Evolutionary conservation across 2,329 filamentous ascomycete species (phyloP), one percentile per base, ranked within the genome.

Genomic region (Sporothrix dimorphospora): DNA sequence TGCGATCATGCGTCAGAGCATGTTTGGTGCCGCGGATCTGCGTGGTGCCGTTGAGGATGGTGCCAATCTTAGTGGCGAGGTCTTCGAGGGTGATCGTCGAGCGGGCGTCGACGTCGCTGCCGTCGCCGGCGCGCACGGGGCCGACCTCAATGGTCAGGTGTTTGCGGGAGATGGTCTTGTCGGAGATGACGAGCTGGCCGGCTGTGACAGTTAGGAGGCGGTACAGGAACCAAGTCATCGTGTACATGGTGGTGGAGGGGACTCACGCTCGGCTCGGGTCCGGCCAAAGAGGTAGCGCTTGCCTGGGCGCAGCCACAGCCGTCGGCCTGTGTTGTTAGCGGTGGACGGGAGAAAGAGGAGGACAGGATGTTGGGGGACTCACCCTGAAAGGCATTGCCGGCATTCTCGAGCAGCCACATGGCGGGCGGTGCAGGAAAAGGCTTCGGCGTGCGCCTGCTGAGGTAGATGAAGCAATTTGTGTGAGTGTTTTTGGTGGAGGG

Each of bases 271-370:
- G 72, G 87, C 86, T 73, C 87, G 87, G 49, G 92, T 94, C 75
- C 95, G 90, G 71, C 95, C 95, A 79, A 97, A 93, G 24, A 97
- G 86, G 80, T 96, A 95, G 77, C 88, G 89, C 79, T 94, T 93
- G 68, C 94, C 94, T 1, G 94, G 94, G 72, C 91, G 90, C 74
- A 97, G 86, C 94, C 94, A 97, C 76, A 94, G 85, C 77, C 89
- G 89, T 81, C 89, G 92, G 73, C 88, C 90, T 92, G 75, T 27
- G 8, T 19, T 34, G 63, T 57, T 27, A 61, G 53, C 34, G 30
- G 16, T 51, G 3, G 27, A 24, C 5, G 14, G 14, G 14, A 8
- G 27, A 27, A 45, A 3, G 21, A 12, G 7, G 1, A 11, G n/a
- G 74, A 78, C 75, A 77, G 45, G 14, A 9, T 1, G 12, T 4